Percentiles rank a stretch among this genome's conserved stretches.
phyloP scores from a whole-genome alignment of 768 basidiomycete genomes.

The Serendipita vermifera region DNA sequence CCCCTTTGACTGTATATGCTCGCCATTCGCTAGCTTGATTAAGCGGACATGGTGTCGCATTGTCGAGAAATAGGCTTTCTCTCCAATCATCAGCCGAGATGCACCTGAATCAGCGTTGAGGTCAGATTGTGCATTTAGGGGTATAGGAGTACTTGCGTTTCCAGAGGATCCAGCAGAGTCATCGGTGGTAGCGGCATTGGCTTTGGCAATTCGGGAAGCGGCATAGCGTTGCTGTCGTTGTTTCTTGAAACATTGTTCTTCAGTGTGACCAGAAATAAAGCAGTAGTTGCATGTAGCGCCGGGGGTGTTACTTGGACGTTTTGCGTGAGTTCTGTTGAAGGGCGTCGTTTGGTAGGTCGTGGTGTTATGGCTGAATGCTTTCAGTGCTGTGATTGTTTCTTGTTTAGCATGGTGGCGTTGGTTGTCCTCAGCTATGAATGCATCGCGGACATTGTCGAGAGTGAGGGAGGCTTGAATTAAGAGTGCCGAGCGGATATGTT shows the following conservation, averaged over 20 bases:
- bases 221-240: too few relatives aligned
- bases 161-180: too few relatives aligned
- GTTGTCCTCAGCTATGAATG: background rate
- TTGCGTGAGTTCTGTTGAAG: background rate
- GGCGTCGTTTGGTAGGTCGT: background rate
- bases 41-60: slow-evolving; percentile 12
- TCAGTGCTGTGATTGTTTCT: background rate
- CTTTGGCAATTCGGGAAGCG: too few relatives aligned
- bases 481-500: background rate
- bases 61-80: slow-evolving; percentile 14
- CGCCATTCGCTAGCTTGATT: slow-evolving; percentile 12
- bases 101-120: slow-evolving; percentile 21
- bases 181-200: too few relatives aligned
- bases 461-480: background rate
- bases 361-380: background rate
- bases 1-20: slow-evolving; percentile 18
- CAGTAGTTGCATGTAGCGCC: background rate
- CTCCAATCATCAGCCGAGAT: slow-evolving; percentile 19
- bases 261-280: background rate
- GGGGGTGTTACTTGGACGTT: background rate
- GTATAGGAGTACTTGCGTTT: too few relatives aligned
- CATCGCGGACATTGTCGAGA: background rate
- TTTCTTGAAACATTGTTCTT: too few relatives aligned
- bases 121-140: too few relatives aligned
- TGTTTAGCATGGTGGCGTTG: background rate